Base-by-base conservation (phyloP, 495 filamentous ascomycete species). In the Thozetella sp. region DNA sequence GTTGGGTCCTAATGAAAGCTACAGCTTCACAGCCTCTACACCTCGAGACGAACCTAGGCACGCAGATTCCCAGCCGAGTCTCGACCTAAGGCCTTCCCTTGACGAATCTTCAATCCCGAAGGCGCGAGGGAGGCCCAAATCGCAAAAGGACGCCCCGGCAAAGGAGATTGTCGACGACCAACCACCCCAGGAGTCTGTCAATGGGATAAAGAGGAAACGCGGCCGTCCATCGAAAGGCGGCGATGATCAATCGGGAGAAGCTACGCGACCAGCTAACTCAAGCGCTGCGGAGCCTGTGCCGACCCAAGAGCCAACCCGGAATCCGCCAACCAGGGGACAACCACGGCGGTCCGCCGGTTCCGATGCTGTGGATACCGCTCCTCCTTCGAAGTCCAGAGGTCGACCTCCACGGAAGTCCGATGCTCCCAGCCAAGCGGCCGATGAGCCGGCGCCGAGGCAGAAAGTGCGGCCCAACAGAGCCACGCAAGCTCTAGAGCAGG, bases 81-180 rank as follows among this genome's bases (percentile, higher is more conserved):
- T 61, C n/a, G 63, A 57, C 13, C 55, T 56, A n/a, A 63, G 68
- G 3, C 54, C 57, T 2, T 62, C 65, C 1, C 45, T 74, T 0
- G 56, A 57, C 22, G 70, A 74, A 30, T 50, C 67, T 0, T 51
- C 70, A 9, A 50, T 64, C 20, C 65, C 67, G 2, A 54, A 61
- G 40, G 60, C 59, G 1, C 70, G 73, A 23, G 67, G 68, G 52
- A 56, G 61, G 52, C 2, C 34, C 11, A n/a, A 34, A 0, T 22
- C 54, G 24, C 27, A 30, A 17, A 51, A 51, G 27, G 50, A 2
- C 27, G 59, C 22, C 26, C 17, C 9, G 22, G 26, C 9, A 11
- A 67, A 51, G 56, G 63, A 22, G 54, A 46, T 22, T 50, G 53
- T 59, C 53, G 45, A 2, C 60, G 53, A 54, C 66, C 63, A 37